A percentile compares a stretch with the other conserved stretches of the same genome.
Conservation (phyloP, 345 rosid genomes). For the Aquilaria sinensis region DNA sequence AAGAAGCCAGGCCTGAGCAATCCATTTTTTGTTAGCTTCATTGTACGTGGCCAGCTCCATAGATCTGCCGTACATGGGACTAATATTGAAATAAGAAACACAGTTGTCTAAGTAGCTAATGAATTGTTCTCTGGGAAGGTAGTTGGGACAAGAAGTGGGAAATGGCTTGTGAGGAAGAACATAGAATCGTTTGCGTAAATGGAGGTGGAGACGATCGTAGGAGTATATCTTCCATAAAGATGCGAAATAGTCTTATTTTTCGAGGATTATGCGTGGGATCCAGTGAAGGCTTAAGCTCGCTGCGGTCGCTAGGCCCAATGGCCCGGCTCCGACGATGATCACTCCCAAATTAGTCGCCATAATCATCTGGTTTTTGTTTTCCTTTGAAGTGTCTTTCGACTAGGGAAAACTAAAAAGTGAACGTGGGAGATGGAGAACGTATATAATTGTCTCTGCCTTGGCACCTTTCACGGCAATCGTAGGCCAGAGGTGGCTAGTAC, state of each 20-base stretch:
- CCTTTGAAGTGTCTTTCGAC: no score
- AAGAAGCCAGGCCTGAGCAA: constrained; percentile 32
- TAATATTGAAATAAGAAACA: constrained; percentile 41
- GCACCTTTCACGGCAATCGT: no score
- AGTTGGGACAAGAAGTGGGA: constrained; percentile 40
- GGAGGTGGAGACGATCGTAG: constrained; percentile 74
- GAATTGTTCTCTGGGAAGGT: constrained; percentile 47
- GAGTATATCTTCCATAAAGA: constrained; percentile 61
- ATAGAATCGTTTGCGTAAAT: constrained; percentile 55
- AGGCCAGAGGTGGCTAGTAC: no score
- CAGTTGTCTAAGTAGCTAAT: constrained; percentile 50
- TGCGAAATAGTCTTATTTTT: constrained; percentile 57
- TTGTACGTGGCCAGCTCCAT: constrained; percentile 48
- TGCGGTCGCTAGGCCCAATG: constrained; percentile 63
- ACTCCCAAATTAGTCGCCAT: no score
- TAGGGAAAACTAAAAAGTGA: no score
- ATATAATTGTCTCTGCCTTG: no score
- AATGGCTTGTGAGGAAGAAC: constrained; percentile 49
- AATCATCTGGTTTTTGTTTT: no score
- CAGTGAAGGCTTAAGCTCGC: constrained; percentile 53
- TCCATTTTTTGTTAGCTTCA: constrained; percentile 34
- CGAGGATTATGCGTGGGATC: constrained; percentile 60
- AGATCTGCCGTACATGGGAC: constrained; percentile 35
- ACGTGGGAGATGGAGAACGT: no score
- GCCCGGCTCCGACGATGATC: constrained; percentile 73